Base-by-base conservation (phyloP, 2,329 filamentous ascomycete species). In the Drechslerella coelobrocha region DNA sequence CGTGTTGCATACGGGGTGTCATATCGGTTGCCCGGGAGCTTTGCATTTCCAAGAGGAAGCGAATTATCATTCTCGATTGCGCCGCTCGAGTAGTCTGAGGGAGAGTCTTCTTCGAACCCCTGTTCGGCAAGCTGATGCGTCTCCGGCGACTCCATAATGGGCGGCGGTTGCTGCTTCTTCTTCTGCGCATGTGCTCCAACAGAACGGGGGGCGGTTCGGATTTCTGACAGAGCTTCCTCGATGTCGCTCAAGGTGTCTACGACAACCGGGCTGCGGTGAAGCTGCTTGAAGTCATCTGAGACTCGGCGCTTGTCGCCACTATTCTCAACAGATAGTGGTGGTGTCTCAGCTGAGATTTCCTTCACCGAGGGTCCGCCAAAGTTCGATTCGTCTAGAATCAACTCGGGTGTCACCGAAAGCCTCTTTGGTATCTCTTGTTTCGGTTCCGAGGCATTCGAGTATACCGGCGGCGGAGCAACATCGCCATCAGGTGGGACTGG, bases 231-330 rank as follows among this genome's bases (percentile, higher is more conserved):
- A 78, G 97, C 93, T 79, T 97, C 93, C 78, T 97, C 89, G 76
- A 97, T 97, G 66, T 97, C 93, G 76, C 92, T 96, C 55, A 97
- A 81, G 0, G 93, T 97, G 78, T 97, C 92, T 78, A 92, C 92
- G 82, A 97, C 89, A 53, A 97, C 92, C 9, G 90, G 89, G 77
- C 87, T 89, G 29, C 75, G 72, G 41, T 72, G 62, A 12, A 72
- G 39, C 61, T 73, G 74, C 48, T 63, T 71, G 48, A 63, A 71
- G 24, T 71, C 66, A 4, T 71, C 66, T 12, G 66, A 71, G 14
- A 60, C 31, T 23, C 66, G 66, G 29, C 66, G 66, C 34, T 71
- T 71, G 17, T 71, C 66, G 34, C n/a, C 29, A 39, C 56, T 71
- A 52, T 63, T 71, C 26, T 71, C 66, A 12, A 71, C 48, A 7